Percentiles rank a stretch among this genome's conserved stretches.
These are phyloP conservation scores for Diaporthe vexans DNA, from an alignment of 2,329 filamentous ascomycete species.

Conservation along the genomic window DNA sequence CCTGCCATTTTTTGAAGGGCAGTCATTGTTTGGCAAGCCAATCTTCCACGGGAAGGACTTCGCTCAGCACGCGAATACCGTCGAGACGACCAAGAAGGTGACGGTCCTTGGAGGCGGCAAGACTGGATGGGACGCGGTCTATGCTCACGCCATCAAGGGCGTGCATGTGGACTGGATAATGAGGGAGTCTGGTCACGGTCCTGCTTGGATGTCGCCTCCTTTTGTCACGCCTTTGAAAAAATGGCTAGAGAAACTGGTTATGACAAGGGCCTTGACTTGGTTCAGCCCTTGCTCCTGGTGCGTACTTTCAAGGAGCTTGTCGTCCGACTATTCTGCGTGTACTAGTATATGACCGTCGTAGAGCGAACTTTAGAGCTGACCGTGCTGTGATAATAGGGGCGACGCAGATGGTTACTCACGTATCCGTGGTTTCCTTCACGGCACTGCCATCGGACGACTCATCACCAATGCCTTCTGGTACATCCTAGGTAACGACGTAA, in stretches of 20 bases:
- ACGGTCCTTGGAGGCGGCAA: slow-evolving; percentile 70
- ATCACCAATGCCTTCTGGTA: slow-evolving; percentile 71
- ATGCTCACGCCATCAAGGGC: slow-evolving; percentile 69
- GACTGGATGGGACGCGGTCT: slow-evolving; percentile 75
- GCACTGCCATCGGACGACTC: slow-evolving; percentile 67
- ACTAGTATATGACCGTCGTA: slow-evolving; percentile 58
- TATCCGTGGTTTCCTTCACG: slow-evolving; percentile 68
- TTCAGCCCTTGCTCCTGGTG: slow-evolving; percentile 67
- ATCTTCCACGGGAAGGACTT: slow-evolving; percentile 67
- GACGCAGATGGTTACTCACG: slow-evolving; percentile 64
- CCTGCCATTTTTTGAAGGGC: slow-evolving; percentile 61
- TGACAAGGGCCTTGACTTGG: slow-evolving; percentile 75
- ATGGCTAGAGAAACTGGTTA: slow-evolving; percentile 77
- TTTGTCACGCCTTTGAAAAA: slow-evolving; percentile 71
- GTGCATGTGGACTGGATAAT: slow-evolving; percentile 73
- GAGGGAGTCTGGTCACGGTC: slow-evolving; percentile 63
- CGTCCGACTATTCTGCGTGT: no score
- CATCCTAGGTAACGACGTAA: slow-evolving; percentile 68
- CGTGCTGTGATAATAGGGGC: slow-evolving; percentile 46
- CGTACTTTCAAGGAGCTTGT: slow-evolving; percentile 67
- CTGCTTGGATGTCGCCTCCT: slow-evolving; percentile 68
- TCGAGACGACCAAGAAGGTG: slow-evolving; percentile 57
- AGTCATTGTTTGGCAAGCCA: slow-evolving; percentile 59
- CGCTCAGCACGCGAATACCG: slow-evolving; percentile 53
- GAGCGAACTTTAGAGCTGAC: slow-evolving; percentile 50